Base-by-base conservation (phyloP, 345 rosid genomes). In the Geranium rotundifolium region DNA sequence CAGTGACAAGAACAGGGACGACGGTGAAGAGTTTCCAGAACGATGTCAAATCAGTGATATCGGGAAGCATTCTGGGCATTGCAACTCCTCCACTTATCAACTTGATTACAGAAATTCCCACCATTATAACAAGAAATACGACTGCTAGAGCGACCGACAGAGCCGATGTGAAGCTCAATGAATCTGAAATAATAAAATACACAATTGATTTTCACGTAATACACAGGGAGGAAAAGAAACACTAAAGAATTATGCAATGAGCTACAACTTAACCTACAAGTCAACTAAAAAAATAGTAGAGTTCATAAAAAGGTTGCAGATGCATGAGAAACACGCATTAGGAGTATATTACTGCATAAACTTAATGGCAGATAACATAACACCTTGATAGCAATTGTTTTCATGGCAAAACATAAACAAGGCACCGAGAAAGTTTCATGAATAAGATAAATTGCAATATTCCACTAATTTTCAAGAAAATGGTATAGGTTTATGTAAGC, bases 1-100 rank as follows among this genome's bases (percentile, higher is more conserved):
- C 96, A 41, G 89, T 90, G 76, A 90, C 96, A 62, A 93, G 85
- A 66, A 93, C 89, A 3, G 97, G 99, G 59, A 83, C 96, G 12
- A 81, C 87, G 0, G 97, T 93, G 83, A 93, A 93, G 77, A 93
- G 80, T 18, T 77, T 86, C 85, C 85, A 82, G 69, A 85, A 71
- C 14, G 99, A 93, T 23, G 87, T 29, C 75, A 87, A 19, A 77
- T 90, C 85, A 17, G 85, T 69, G 57, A 93, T 64, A 67, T 82
- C 72, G 5, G 99, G 99, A 29, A 93, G 70, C 66, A 87, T 74
- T 74, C 83, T 93, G 9, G 97, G 99, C 95, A 82, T 82, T 76
- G 68, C 66, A 67, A 90, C 60, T 10, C 85, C 84, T 67, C 85
- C 91, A 64, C 63, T 72, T 19, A 79, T 52, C 77, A 86, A 58